These are phyloP conservation scores for Penicillium lagena DNA, from an alignment of 495 filamentous ascomycete genomes.

Conservation along the genomic window DNA sequence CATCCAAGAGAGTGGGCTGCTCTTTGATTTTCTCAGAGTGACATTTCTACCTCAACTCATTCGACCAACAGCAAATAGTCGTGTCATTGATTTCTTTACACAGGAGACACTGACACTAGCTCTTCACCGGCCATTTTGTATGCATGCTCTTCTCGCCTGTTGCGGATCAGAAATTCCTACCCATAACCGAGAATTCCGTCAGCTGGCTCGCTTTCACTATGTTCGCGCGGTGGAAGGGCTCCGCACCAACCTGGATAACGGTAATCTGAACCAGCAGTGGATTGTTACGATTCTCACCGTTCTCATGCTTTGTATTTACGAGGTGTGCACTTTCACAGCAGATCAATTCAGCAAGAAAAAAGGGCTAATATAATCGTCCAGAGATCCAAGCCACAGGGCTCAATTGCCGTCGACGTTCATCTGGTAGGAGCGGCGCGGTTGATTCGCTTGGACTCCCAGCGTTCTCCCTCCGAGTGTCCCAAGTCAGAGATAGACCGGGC, in stretches of 20 bases:
- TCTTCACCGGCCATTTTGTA: constrained; percentile 6
- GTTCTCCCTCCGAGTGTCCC: neutral
- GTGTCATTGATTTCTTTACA: constrained; percentile 5
- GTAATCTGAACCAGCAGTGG: neutral
- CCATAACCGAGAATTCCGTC: neutral
- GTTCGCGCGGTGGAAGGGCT: constrained; percentile 7
- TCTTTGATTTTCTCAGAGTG: constrained; percentile 12
- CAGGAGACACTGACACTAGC: constrained; percentile 9
- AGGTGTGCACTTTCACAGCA: constrained; percentile 1
- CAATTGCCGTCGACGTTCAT: constrained; percentile 11
- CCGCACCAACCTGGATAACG: neutral
- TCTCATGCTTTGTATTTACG: constrained; percentile 18
- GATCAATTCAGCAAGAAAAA: neutral
- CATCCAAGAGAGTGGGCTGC: constrained; percentile 2
- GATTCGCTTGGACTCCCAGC: constrained; percentile 5
- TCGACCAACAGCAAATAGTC: constrained; percentile 4
- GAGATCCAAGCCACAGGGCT: constrained; percentile 10
- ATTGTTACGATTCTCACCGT: constrained; percentile 7
- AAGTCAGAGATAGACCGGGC: neutral
- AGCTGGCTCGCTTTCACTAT: constrained; percentile 9
- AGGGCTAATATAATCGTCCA: neutral
- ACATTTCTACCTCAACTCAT: constrained; percentile 15
- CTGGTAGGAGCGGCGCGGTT: constrained; percentile 13
- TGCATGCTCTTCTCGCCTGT: constrained; percentile 19
- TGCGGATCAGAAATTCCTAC: constrained; percentile 14